Conservation (phyloP, 495 filamentous ascomycete species). For the Halenospora varia region DNA sequence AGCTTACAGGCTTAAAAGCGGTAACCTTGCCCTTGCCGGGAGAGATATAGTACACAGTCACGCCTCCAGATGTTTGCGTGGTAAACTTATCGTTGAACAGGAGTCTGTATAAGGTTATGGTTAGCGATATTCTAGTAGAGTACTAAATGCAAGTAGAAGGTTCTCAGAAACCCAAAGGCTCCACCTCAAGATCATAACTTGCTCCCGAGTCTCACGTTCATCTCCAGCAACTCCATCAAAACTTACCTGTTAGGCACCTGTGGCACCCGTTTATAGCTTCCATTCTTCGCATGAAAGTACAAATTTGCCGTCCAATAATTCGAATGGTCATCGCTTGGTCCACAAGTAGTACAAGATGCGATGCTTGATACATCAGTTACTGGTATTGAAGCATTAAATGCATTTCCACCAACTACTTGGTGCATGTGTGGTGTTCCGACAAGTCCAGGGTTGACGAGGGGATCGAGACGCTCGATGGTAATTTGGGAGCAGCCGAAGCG, state of each 20-base stretch:
- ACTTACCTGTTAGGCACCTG: slow-evolving; percentile 16
- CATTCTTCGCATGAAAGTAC: slow-evolving; percentile 58
- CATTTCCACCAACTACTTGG: slow-evolving; percentile 61
- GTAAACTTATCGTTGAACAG: slow-evolving; percentile 46
- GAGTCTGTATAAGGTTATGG: slow-evolving; percentile 8
- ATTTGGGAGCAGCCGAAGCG: slow-evolving; percentile 20
- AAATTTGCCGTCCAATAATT: slow-evolving; percentile 69
- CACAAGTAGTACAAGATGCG: slow-evolving; percentile 59
- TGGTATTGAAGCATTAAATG: slow-evolving; percentile 55
- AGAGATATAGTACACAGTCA: slow-evolving; percentile 52
- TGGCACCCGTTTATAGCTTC: slow-evolving; percentile 60
- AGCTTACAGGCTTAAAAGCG: slow-evolving; percentile 46
- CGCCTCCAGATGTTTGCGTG: slow-evolving; percentile 44
- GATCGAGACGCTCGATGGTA: slow-evolving; percentile 55
- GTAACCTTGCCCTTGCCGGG: slow-evolving; percentile 46
- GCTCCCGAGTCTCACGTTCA: background rate
- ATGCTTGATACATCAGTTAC: slow-evolving; percentile 42
- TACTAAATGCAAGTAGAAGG: background rate
- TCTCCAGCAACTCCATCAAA: no score
- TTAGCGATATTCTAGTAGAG: background rate
- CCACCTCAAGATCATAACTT: background rate
- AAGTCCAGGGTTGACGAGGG: slow-evolving; percentile 51
- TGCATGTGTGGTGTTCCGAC: slow-evolving; percentile 47
- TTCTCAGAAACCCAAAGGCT: background rate
- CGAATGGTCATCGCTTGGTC: slow-evolving; percentile 54